Base-by-base conservation (phyloP, 192 early-diverging fungal species). In the Coemansia sp. region DNA sequence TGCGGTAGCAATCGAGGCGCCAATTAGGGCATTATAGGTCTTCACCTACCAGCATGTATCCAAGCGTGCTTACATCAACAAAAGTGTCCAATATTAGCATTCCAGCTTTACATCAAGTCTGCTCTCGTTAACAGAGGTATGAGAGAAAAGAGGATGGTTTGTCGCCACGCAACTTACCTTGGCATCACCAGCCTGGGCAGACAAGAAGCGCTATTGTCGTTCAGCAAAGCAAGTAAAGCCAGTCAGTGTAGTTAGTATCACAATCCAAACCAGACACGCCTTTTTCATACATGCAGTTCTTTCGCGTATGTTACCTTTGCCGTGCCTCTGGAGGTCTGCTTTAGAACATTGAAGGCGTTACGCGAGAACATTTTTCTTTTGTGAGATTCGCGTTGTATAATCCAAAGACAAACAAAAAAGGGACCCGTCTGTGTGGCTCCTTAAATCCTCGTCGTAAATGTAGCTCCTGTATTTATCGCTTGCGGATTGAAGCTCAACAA, bases 1-100 rank as follows among this genome's bases (percentile, higher is more conserved):
- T 8, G 88, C 85, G 46, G 91, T 90, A 46, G 90, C 88, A 33
- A 78, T 85, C 24, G 90, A 88, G 9, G 81, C 69, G 57, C 73
- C 71, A 46, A 84, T 57, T 36, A 76, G 69, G 3, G 60, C 45
- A 35, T 75, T 78, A 63, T 75, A 72, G 18, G 63, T 57, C 38
- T 62, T 33, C 21, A 44, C 15, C 80, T 76, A 73, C 6, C 18
- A 7, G 14, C 2, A n/a, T 21, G 15, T 33, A 18, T 45, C 34
- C 6, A 43, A 15, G 24, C 3, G 33, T 3, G 56, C 4, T 45
- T 16, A 35, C 34, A 52, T 44, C 26, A 49, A 39, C n/a, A 45
- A 48, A 48, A 16, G 24, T 5, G 4, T 21, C 45, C 15, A 15
- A 38, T 52, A 52, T 49, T 24, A 38, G 12, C 20, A 30, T n/a